phyloP scores from a whole-genome alignment of 768 basidiomycete species.

The Aureoboletus auriporus region DNA sequence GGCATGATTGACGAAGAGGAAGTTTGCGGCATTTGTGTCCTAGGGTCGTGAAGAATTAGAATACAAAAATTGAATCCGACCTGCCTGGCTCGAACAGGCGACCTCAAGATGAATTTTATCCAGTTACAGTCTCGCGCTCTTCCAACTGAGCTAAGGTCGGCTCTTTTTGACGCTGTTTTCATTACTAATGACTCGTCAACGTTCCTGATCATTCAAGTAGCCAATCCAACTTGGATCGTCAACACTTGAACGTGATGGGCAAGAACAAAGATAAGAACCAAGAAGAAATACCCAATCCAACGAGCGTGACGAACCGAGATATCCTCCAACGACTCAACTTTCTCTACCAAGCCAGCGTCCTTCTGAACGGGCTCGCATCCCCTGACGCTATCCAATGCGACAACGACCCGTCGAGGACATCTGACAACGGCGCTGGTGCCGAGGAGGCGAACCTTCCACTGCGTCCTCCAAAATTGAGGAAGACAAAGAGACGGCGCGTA shows the following conservation, averaged over 20 bases:
- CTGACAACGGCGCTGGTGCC: background rate
- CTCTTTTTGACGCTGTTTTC: background rate
- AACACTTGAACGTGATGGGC: conserved; percentile 46
- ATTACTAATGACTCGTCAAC: too few species aligned
- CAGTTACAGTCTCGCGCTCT: conserved; percentile 44
- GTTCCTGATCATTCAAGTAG: too few species aligned
- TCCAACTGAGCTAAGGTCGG: conserved; percentile 42
- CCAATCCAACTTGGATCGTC: too few species aligned
- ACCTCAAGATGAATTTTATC: conserved; percentile 43
- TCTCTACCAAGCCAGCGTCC: conserved; percentile 76
- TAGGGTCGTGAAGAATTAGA: background rate
- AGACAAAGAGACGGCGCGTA: conserved; percentile 27
- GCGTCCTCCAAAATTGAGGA: conserved; percentile 5
- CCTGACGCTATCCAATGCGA: background rate
- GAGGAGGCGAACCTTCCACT: background rate
- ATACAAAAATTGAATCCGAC: conserved; percentile 34
- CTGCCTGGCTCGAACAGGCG: conserved; percentile 64
- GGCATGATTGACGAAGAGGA: background rate
- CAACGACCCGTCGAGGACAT: background rate
- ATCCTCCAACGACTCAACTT: conserved; percentile 82
- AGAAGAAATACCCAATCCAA: conserved; percentile 53
- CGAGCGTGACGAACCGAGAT: conserved; percentile 62
- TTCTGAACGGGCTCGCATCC: conserved; percentile 42
- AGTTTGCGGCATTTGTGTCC: background rate
- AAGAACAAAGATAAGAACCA: conserved; percentile 60